Evolutionary conservation across 2,329 filamentous ascomycete species (phyloP), one percentile per base, ranked within the genome.

Genomic region (Talaromyces sp.): DNA sequence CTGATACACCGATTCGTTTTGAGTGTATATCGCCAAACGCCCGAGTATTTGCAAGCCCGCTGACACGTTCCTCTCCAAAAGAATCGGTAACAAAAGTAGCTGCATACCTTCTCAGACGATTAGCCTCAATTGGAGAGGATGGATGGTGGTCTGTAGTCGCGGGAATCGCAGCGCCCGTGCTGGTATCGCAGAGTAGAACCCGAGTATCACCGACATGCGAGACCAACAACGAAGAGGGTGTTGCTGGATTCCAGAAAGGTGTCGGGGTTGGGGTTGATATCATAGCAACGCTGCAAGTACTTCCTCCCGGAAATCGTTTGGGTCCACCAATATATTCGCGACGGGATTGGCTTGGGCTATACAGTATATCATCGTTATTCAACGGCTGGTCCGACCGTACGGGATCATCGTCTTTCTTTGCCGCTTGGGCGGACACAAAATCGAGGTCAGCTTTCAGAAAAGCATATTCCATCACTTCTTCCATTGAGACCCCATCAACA

Each of bases 11-110:
- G 59, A 98, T 88, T 60, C 93, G 89, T 78, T 99, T 99, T 63
- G 88, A 91, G 37, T 85, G 84, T 78, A 97, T 92, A 79, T 99
- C 95, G 28, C 95, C 95, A 73, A 99, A 98, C 3, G 95, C 85
- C 33, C 95, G 90, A 35, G 91, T 96, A 78, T 99, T 99, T 68
- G 95, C 95, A 0, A 99, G 83, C 0, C 95, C 93, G 14, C 88
- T 88, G 76, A 99, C 95, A 68, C 95, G 92, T 77, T 98, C 93
- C 78, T 99, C 95, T 72, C 95, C 95, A 75, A 99, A 99, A 37
- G 91, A 96, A 77, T 99, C 95, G 0, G 93, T 95, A 18, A 96
- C 89, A 73, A 98, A 93, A 2, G 89, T 88, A 33, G 90, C 86
- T 1, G 92, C 90, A 73, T 93, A 98, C 56, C 93, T 88, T 50